Conservation (phyloP, 805 yeast species). For the Ogataea neopini region DNA sequence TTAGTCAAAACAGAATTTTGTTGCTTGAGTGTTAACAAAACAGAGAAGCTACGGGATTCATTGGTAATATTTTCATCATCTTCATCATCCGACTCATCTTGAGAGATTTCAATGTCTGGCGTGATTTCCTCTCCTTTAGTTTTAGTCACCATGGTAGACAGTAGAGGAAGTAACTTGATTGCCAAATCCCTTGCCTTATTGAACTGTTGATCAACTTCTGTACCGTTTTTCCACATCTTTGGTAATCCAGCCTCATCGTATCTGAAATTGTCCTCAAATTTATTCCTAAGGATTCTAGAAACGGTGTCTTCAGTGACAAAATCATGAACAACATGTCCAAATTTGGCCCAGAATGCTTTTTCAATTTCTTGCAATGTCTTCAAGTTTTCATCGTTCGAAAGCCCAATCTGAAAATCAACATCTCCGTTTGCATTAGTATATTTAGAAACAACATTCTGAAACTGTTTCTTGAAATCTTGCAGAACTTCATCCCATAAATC, state of each 20-base stretch:
- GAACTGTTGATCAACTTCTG: constrained; percentile 70
- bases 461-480: constrained; percentile 41
- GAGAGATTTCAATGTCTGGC: constrained; percentile 55
- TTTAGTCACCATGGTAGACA: constrained; percentile 51
- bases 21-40: constrained; percentile 56
- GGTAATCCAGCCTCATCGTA: constrained; percentile 86
- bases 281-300: constrained; percentile 65
- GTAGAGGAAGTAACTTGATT: constrained; percentile 55
- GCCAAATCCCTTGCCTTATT: constrained; percentile 60
- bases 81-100: constrained; percentile 36
- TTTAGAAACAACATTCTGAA: constrained; percentile 34
- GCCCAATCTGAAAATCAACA: constrained; percentile 70
- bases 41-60: constrained; percentile 47
- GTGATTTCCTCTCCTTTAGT: constrained; percentile 54
- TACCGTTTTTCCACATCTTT: constrained; percentile 70
- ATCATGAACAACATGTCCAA: constrained; percentile 60
- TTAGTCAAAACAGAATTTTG: constrained; percentile 56
- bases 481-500: constrained; percentile 64
- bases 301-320: constrained; percentile 66
- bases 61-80: constrained; percentile 43
- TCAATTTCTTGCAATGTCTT: constrained; percentile 45
- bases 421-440: constrained; percentile 28
- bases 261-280: constrained; percentile 80
- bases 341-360: constrained; percentile 62
- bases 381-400: constrained; percentile 43